Conservation (phyloP, 2,329 filamentous ascomycete species). For the Neonectria coccinea region DNA sequence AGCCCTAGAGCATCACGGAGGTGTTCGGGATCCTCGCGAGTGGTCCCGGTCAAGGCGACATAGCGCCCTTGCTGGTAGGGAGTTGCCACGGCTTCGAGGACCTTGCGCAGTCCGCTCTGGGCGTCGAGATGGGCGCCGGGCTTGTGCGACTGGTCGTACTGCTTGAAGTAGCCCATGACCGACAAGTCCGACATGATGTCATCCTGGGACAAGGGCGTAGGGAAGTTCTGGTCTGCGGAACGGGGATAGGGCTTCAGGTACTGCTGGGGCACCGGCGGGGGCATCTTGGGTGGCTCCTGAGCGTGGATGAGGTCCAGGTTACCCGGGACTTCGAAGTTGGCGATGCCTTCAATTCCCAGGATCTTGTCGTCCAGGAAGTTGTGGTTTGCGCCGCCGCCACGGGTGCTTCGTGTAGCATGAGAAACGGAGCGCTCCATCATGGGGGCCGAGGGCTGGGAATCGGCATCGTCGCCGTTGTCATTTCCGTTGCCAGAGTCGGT, state of each 20-base stretch:
- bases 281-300: constrained; percentile 68
- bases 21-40: constrained; percentile 61
- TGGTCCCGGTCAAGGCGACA: constrained; percentile 60
- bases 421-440: constrained; percentile 74
- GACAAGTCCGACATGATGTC: constrained; percentile 67
- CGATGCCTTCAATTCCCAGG: constrained; percentile 69
- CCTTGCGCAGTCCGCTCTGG: constrained; percentile 63
- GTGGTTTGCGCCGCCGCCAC: constrained; percentile 63
- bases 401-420: constrained; percentile 72
- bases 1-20: constrained; percentile 64
- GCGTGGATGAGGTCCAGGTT: constrained; percentile 69
- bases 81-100: constrained; percentile 66
- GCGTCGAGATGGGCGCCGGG: constrained; percentile 67
- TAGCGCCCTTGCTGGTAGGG: constrained; percentile 61
- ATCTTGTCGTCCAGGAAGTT: constrained; percentile 70
- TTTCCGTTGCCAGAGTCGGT: constrained; percentile 66
- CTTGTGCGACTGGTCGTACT: constrained; percentile 66
- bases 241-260: constrained; percentile 70
- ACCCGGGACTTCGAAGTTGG: constrained; percentile 68
- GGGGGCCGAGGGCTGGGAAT: constrained; percentile 61
- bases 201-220: constrained; percentile 61
- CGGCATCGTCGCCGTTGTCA: constrained; percentile 61
- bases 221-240: constrained; percentile 67
- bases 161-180: constrained; percentile 69
- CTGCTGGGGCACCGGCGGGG: constrained; percentile 66